These are phyloP conservation scores for Melastoma malabathricum DNA, from an alignment of 345 rosid genomes.

Conservation along the genomic window DNA sequence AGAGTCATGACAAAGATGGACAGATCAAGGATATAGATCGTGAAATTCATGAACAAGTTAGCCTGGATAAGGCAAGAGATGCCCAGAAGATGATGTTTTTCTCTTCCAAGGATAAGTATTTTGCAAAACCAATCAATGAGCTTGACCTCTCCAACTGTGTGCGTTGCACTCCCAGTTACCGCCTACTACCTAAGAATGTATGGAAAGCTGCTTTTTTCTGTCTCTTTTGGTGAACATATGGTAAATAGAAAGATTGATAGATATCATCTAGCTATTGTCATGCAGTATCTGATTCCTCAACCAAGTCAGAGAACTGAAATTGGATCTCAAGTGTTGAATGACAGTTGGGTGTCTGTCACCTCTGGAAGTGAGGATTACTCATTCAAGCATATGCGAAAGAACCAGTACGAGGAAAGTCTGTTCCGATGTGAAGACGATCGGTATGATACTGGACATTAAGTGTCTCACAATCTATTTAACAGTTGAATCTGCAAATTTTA, in stretches of 20 bases:
- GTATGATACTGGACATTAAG: conserved; percentile 23
- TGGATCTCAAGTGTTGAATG: conserved; percentile 80
- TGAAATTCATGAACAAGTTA: conserved; percentile 59
- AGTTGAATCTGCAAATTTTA: too few species aligned
- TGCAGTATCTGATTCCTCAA: conserved; percentile 76
- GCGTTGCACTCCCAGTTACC: conserved; percentile 94
- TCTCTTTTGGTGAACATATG: neutral
- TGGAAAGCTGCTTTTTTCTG: neutral
- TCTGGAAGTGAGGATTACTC: conserved; percentile 99
- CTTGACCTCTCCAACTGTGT: conserved; percentile 94
- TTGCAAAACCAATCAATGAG: conserved; percentile 81
- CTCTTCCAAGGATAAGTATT: conserved; percentile 61
- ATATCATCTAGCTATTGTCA: conserved; percentile 8
- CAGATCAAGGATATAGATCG: conserved; percentile 55
- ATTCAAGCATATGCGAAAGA: conserved; percentile 96
- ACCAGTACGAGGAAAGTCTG: conserved; percentile 95
- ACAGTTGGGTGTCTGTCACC: conserved; percentile 95
- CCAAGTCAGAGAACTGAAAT: conserved; percentile 77
- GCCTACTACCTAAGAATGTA: conserved; percentile 86
- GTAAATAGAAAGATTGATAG: conserved; percentile 1
- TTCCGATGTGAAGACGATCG: conserved; percentile 98
- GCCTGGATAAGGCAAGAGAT: conserved; percentile 38
- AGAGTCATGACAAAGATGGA: conserved; percentile 45
- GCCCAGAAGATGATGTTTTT: conserved; percentile 35
- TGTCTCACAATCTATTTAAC: neutral